Conservation (phyloP, 2,329 filamentous ascomycete species). For the Cyclaneusma minus region DNA sequence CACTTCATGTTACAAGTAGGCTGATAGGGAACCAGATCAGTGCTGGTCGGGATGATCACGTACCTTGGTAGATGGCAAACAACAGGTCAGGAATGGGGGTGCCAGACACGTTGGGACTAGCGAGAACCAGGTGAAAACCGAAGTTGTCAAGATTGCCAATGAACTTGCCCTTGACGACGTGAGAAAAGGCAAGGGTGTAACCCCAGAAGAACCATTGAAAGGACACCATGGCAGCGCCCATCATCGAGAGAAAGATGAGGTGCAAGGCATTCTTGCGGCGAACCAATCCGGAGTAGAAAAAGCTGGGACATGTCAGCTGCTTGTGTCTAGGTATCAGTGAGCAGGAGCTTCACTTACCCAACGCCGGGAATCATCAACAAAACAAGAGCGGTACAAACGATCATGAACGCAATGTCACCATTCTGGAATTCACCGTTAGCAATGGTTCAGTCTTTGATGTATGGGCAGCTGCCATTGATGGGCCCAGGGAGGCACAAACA, state of each 20-base stretch:
- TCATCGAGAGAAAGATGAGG: constrained; percentile 79
- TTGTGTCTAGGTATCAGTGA: constrained; percentile 7
- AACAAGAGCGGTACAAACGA: constrained; percentile 67
- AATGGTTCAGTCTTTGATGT: too few relatives aligned
- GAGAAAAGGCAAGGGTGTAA: constrained; percentile 23
- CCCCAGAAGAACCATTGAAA: constrained; percentile 90
- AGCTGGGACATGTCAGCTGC: constrained; percentile 22
- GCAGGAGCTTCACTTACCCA: constrained; percentile 31
- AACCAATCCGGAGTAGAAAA: constrained; percentile 87
- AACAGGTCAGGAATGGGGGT: constrained; percentile 63
- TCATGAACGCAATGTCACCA: constrained; percentile 76
- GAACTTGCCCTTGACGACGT: constrained; percentile 16
- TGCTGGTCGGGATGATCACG: constrained; percentile 56
- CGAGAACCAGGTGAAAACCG: constrained; percentile 63
- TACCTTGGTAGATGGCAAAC: constrained; percentile 76
- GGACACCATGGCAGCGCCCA: constrained; percentile 67
- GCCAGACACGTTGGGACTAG: constrained; percentile 59
- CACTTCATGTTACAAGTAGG: constrained; percentile 1
- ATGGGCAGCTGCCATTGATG: constrained; percentile 10
- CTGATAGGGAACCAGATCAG: not conserved
- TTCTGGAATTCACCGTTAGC: constrained; percentile 30
- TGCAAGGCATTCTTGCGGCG: constrained; percentile 80
- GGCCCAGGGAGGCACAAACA: too few relatives aligned
- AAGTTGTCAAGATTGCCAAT: constrained; percentile 71
- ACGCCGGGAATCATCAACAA: constrained; percentile 88